A percentile compares a stretch with the other conserved stretches of the same genome.
phyloP scores from a whole-genome alignment of 176 grass and related monocot species.

The Aegilops sharonensis region DNA sequence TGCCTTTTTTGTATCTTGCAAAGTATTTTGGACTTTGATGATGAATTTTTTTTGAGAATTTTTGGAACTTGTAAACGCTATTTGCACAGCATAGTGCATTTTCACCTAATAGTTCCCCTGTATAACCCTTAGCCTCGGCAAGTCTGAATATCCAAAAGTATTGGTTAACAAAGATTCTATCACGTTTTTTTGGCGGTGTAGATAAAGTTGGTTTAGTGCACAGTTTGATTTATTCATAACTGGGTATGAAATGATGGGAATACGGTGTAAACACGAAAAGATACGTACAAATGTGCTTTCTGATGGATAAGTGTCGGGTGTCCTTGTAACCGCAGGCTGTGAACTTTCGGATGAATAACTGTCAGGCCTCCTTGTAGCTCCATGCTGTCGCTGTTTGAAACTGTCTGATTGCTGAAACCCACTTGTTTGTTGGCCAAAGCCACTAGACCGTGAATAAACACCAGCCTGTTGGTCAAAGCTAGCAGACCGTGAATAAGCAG shows the following conservation, averaged over 20 bases:
- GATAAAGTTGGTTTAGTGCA: neutral
- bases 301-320: constrained; percentile 19
- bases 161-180: neutral
- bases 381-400: constrained; percentile 45
- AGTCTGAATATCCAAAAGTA: neutral
- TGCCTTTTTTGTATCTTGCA: neutral
- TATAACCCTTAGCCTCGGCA: neutral
- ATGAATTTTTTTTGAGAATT: neutral
- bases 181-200: neutral
- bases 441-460: constrained; percentile 65
- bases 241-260: neutral
- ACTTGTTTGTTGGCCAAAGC: constrained; percentile 57
- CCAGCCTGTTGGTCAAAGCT: constrained; percentile 63
- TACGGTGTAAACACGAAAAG: neutral
- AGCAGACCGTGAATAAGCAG: constrained; percentile 60
- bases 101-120: neutral
- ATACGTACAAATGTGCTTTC: constrained; percentile 53
- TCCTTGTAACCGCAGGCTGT: constrained; percentile 38
- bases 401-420: constrained; percentile 43
- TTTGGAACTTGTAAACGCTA: neutral
- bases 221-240: neutral
- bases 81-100: neutral
- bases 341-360: constrained; percentile 44
- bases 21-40: neutral
- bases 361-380: constrained; percentile 31